Evolutionary conservation across 2,329 filamentous ascomycete species (phyloP).

Genomic region (Pseudomassariella vexata): DNA sequence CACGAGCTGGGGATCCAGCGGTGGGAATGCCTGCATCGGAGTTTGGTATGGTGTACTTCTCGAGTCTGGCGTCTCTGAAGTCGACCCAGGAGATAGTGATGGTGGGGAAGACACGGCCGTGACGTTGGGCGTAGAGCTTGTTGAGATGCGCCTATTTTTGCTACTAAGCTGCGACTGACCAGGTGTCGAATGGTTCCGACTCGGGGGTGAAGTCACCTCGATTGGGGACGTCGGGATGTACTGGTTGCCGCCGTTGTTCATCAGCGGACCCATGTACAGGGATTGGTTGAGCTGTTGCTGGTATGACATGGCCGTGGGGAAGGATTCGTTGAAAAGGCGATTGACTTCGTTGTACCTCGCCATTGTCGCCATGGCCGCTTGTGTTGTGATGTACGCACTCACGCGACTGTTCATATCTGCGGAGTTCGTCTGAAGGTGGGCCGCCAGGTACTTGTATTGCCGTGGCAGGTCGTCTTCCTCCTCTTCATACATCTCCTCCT

Average conservation of each 20-base stretch:
- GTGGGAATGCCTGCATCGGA: slow-evolving; percentile 18
- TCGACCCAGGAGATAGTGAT: slow-evolving; percentile 17
- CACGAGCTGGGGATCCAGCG: slow-evolving; percentile 18
- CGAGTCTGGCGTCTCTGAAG: slow-evolving; percentile 14
- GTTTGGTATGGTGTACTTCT: slow-evolving; percentile 18
- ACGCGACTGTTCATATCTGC: slow-evolving; percentile 57
- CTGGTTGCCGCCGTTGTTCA: slow-evolving; percentile 11
- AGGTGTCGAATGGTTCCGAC: too few relatives aligned
- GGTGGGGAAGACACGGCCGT: slow-evolving; percentile 18
- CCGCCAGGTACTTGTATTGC: slow-evolving; percentile 58
- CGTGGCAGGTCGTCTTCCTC: slow-evolving; percentile 76
- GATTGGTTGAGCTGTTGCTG: slow-evolving; percentile 22
- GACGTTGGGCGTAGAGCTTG: slow-evolving; percentile 8
- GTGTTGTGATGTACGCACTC: slow-evolving; percentile 39
- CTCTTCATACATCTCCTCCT: slow-evolving; percentile 95
- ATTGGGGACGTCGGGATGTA: slow-evolving; percentile 10
- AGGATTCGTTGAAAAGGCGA: slow-evolving; percentile 38
- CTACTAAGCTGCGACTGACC: neutral
- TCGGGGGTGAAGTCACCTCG: slow-evolving; percentile 9
- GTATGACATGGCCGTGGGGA: slow-evolving; percentile 30
- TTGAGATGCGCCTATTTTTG: slow-evolving; percentile 12
- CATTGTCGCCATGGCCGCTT: slow-evolving; percentile 36
- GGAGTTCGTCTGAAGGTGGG: slow-evolving; percentile 55
- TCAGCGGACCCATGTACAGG: slow-evolving; percentile 19
- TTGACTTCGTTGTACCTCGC: slow-evolving; percentile 41